Base-by-base conservation (phyloP, 2,329 filamentous ascomycete species). In the Trichoderma gracile region DNA sequence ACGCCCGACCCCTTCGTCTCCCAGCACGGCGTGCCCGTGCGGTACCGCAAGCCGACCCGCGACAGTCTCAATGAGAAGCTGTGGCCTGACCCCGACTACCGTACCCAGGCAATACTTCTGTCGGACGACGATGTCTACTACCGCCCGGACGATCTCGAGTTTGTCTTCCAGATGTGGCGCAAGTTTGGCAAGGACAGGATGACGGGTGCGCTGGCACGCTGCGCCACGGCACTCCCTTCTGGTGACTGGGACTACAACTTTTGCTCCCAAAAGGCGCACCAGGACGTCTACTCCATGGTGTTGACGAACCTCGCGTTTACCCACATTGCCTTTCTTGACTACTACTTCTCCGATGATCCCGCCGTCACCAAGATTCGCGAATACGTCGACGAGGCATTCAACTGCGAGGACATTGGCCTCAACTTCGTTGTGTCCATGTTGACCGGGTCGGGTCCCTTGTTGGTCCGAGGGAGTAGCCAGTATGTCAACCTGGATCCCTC, bases 391-490 rank as follows among this genome's bases (percentile, higher is more conserved):
- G 65, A 74, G 17, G 68, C 73, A 50, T 76, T 78, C 69, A 79
- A 79, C 69, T 79, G 77, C 70, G 77, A 79, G 65, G 77, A 79
- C 45, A 73, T 79, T 63, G 77, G 74, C n/a, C 66, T 79, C 53
- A 79, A 79, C 68, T 78, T 73, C 43, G 68, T 78, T 23, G 71
- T 73, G 3, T 73, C 74, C 1, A 67, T 73, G 25, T 63, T 79
- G 46, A 78, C 76, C 0, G 70, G 75, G 9, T 68, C 71, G 14
- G 75, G 76, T 0, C 77, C 77, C 0, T 67, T 79, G 21, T 71
- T 77, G 1, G 75, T 78, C 42, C 72, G 67, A 15, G 76, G 76
- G 21, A 70, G 71, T 40, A 66, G 74, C 4, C 69, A 67, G 15
- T 77, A 74, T 47, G 69, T 72, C 68, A 77, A 76, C 65, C 66